These are phyloP conservation scores for Pseudogymnoascus sp. DNA, from an alignment of 2,329 filamentous ascomycete genomes.

Conservation along the genomic window DNA sequence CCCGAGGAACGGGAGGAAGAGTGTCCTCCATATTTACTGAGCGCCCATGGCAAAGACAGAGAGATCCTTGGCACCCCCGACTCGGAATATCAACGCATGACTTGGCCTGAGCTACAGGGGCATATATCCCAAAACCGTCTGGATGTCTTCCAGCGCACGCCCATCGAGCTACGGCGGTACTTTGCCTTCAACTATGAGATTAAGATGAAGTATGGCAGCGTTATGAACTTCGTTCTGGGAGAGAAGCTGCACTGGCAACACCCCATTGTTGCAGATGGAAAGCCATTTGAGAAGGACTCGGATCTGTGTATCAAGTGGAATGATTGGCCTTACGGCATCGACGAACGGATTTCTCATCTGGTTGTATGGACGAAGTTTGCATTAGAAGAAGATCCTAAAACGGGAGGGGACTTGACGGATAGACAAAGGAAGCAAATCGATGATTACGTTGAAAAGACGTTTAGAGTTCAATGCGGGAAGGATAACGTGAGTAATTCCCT, in stretches of 20 bases:
- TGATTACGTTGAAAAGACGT: slow-evolving; percentile 59
- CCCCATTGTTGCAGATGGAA: slow-evolving; percentile 37
- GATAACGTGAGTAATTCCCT: slow-evolving; percentile 41
- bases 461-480: slow-evolving; percentile 44
- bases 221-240: slow-evolving; percentile 67
- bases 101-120: slow-evolving; percentile 60
- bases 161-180: slow-evolving; percentile 72
- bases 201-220: slow-evolving; percentile 60
- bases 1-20: slow-evolving; percentile 48
- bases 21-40: slow-evolving; percentile 64
- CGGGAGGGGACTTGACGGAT: slow-evolving; percentile 56
- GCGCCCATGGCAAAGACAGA: slow-evolving; percentile 59
- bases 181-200: slow-evolving; percentile 59
- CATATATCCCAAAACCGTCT: slow-evolving; percentile 60
- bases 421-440: slow-evolving; percentile 58
- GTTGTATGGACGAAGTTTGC: slow-evolving; percentile 91
- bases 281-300: slow-evolving; percentile 20
- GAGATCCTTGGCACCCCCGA: slow-evolving; percentile 65
- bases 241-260: slow-evolving; percentile 61
- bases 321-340: slow-evolving; percentile 91
- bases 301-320: slow-evolving; percentile 75
- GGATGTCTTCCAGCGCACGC: slow-evolving; percentile 66
- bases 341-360: slow-evolving; percentile 68
- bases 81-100: slow-evolving; percentile 49
- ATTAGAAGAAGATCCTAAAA: slow-evolving; percentile 55